A percentile compares a stretch with the other conserved stretches of the same genome.
These are phyloP conservation scores for Neurospora sp. DNA, from an alignment of 2,329 filamentous ascomycete species.

Conservation along the genomic window DNA sequence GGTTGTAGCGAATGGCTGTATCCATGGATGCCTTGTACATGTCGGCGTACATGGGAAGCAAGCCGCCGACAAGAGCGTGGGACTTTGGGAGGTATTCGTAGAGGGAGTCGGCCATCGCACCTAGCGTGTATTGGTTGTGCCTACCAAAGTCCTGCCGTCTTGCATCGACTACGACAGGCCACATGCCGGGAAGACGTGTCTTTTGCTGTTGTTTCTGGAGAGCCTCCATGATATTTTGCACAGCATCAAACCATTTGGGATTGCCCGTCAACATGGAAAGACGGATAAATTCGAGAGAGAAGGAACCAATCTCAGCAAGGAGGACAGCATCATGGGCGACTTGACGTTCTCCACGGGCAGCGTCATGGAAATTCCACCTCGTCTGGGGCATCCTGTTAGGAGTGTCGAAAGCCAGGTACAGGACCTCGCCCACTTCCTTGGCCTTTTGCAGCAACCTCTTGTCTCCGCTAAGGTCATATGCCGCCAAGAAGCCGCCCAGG, in stretches of 20 bases:
- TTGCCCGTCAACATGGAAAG: constrained; percentile 60
- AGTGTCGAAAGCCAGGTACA: constrained; percentile 37
- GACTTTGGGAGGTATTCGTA: constrained; percentile 44
- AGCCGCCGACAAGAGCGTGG: constrained; percentile 45
- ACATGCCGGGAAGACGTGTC: constrained; percentile 62
- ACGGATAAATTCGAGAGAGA: constrained; percentile 61
- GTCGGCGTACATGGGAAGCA: constrained; percentile 24
- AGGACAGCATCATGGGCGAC: constrained; percentile 24
- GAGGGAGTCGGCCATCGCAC: constrained; percentile 26
- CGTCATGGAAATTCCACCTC: constrained; percentile 41
- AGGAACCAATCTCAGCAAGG: constrained; percentile 40
- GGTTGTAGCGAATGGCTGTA: constrained; percentile 48
- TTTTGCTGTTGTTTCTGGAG: constrained; percentile 55
- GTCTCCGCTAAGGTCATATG: constrained; percentile 20
- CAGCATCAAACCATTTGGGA: constrained; percentile 64
- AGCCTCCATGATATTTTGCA: constrained; percentile 61
- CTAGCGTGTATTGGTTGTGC: constrained; percentile 23
- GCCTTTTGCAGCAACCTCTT: constrained; percentile 31
- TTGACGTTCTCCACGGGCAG: constrained; percentile 22
- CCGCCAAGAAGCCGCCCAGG: constrained; percentile 22
- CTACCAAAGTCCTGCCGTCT: constrained; percentile 34
- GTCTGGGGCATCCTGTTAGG: constrained; percentile 39
- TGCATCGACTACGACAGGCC: constrained; percentile 56
- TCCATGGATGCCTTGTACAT: constrained; percentile 55
- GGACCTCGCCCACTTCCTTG: constrained; percentile 35